Conservation (phyloP, 108 stramenopile species). For the Skeletonema tropicum region DNA sequence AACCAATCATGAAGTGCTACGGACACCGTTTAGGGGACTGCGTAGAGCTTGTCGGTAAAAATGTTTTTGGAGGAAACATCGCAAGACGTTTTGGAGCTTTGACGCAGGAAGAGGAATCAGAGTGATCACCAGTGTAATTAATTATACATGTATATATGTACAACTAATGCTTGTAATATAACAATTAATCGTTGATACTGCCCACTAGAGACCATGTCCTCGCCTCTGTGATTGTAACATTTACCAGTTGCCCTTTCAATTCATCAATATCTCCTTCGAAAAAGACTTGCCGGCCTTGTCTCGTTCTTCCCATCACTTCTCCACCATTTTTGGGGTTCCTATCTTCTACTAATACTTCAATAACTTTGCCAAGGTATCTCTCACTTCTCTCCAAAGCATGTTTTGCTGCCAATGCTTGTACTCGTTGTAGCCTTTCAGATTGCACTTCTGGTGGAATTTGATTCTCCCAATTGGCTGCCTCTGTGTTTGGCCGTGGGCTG, state of each 20-base stretch:
- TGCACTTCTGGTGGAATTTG: conserved; percentile 89
- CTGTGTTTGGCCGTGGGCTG: conserved; percentile 64
- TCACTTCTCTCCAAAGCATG: conserved; percentile 88
- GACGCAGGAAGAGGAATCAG: background rate
- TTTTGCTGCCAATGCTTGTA: conserved; percentile 76
- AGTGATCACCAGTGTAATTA: background rate
- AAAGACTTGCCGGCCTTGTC: conserved; percentile 88
- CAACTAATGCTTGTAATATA: background rate
- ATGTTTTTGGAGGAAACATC: background rate
- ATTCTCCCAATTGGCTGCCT: conserved; percentile 57
- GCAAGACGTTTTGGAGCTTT: conserved; percentile 1
- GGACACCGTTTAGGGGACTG: background rate
- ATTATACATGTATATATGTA: background rate
- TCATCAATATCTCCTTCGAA: conserved; percentile 82
- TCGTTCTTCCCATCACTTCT: conserved; percentile 90
- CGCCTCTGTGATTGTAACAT: conserved; percentile 76
- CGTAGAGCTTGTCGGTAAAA: background rate
- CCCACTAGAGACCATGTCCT: conserved; percentile 86
- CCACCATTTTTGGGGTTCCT: conserved; percentile 77
- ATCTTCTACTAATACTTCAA: conserved; percentile 92
- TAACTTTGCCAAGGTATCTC: conserved; percentile 79
- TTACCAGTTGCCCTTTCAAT: conserved; percentile 72
- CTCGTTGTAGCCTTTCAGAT: conserved; percentile 83
- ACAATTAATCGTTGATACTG: background rate
- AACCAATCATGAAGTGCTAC: conserved; percentile 3